A percentile compares a stretch with the other conserved stretches of the same genome.
Evolutionary conservation across 441 rosid species (phyloP).

Genomic region (Gossypium davidsonii): DNA sequence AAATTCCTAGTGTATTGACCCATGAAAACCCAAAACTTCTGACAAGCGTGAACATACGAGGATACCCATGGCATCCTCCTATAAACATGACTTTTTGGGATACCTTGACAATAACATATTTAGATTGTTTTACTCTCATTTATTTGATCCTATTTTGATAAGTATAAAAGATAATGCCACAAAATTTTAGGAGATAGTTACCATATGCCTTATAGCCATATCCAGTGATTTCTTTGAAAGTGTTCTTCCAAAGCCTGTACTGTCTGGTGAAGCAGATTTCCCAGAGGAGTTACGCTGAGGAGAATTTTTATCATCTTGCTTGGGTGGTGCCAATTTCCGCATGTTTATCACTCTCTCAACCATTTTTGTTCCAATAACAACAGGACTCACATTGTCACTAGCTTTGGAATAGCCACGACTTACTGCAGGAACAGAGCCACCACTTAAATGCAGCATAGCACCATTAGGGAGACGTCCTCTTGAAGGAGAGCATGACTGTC

Average conservation of each 20-base stretch:
- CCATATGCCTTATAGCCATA: conserved; percentile 99
- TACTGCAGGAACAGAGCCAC: conserved; percentile 88
- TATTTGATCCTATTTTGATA: neutral
- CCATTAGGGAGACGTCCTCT: conserved; percentile 71
- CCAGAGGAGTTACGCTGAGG: conserved; percentile 65
- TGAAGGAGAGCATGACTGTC: conserved; percentile 95
- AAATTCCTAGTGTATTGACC: neutral
- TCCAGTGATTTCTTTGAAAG: conserved; percentile 96
- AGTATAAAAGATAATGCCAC: neutral
- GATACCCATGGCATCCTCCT: neutral
- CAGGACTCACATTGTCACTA: conserved; percentile 78
- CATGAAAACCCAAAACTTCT: neutral
- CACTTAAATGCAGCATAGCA: conserved; percentile 46
- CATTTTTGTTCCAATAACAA: conserved; percentile 78
- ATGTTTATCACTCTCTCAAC: conserved; percentile 93
- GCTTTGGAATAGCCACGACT: conserved; percentile 58
- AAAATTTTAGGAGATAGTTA: conserved; percentile 23
- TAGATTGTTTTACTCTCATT: neutral
- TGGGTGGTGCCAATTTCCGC: conserved; percentile 87
- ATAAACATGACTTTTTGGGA: neutral
- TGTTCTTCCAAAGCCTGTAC: conserved; percentile 84
- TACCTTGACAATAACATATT: neutral
- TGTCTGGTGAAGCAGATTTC: conserved; percentile 84
- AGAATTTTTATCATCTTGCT: conserved; percentile 71
- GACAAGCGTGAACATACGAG: neutral